phyloP scores from a whole-genome alignment of 139 green algal species.

The Chlorella sp. region DNA sequence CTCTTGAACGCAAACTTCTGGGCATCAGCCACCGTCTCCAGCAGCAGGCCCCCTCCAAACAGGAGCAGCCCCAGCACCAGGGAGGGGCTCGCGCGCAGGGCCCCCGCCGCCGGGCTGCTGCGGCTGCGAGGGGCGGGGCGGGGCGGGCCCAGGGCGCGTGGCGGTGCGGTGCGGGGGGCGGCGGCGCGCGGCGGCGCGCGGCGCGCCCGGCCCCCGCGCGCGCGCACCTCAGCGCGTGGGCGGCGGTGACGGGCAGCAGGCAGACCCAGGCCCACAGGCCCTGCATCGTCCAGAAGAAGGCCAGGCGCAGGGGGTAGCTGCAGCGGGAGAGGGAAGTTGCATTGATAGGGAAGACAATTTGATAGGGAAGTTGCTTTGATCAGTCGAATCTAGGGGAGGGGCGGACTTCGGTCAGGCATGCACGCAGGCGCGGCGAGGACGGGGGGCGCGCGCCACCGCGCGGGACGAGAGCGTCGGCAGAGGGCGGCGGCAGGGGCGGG shows the following conservation, averaged over 20 bases:
- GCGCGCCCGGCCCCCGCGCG: background rate
- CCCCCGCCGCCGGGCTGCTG: constrained; percentile 1
- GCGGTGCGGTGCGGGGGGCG: too few species aligned
- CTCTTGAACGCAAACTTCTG: constrained; percentile 52
- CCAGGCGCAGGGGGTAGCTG: constrained; percentile 39
- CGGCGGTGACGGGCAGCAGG: constrained; percentile 43
- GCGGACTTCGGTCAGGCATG: too few species aligned
- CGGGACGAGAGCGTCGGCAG: too few species aligned
- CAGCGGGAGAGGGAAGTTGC: too few species aligned
- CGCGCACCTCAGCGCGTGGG: constrained; percentile 18
- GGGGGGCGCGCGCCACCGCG: too few species aligned
- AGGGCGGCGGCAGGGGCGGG: too few species aligned
- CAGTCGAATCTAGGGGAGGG: too few species aligned
- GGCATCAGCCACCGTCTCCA: constrained; percentile 46
- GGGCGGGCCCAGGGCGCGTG: background rate
- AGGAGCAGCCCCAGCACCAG: constrained; percentile 5
- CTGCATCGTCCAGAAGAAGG: constrained; percentile 45
- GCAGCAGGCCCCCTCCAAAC: constrained; percentile 22
- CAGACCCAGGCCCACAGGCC: constrained; percentile 41
- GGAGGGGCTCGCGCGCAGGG: background rate
- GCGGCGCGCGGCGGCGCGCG: too few species aligned
- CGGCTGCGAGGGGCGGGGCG: background rate
- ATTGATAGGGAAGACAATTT: too few species aligned
- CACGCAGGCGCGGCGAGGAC: too few species aligned
- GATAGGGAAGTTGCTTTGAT: too few species aligned